Percentiles rank a stretch among this genome's conserved stretches.
These are phyloP conservation scores for Acer saccharum DNA, from an alignment of 345 rosid genomes.

Conservation along the genomic window DNA sequence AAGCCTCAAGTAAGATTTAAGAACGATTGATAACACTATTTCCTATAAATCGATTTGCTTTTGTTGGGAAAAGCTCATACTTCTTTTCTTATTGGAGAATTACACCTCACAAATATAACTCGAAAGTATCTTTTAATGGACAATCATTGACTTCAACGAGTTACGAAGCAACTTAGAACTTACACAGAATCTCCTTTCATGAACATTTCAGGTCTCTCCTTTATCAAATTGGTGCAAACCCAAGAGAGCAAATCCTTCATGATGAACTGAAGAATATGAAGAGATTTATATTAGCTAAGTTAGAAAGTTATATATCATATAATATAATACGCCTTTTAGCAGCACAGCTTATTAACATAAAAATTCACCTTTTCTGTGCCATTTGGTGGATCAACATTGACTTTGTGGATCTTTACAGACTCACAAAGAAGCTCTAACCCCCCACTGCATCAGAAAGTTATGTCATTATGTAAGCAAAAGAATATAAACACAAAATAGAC, in stretches of 20 bases:
- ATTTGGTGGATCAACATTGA: slow-evolving; percentile 51
- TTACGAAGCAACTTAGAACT: slow-evolving; percentile 28
- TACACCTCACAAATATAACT: not conserved
- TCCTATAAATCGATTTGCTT: not conserved
- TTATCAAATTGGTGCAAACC: slow-evolving; percentile 79
- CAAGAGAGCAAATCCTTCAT: slow-evolving; percentile 84
- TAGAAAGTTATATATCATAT: not conserved
- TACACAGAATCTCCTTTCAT: slow-evolving; percentile 94
- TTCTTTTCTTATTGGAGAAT: not conserved
- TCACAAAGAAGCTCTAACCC: slow-evolving; percentile 85
- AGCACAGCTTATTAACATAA: not conserved
- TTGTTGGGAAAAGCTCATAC: not conserved
- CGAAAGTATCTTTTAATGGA: not conserved
- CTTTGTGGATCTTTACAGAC: slow-evolving; percentile 71
- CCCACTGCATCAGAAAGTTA: slow-evolving; percentile 52
- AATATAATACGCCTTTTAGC: not conserved
- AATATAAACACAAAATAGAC: not conserved
- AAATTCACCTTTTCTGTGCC: slow-evolving; percentile 59
- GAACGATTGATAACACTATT: not conserved
- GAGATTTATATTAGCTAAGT: not conserved
- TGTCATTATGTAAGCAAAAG: not conserved
- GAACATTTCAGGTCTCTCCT: slow-evolving; percentile 99
- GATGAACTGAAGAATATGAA: slow-evolving; percentile 46
- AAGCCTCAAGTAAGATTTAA: not conserved
- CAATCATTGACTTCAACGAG: not conserved